Evolutionary conservation across 2,329 filamentous ascomycete species (phyloP).

Genomic region (Cladosporium sp.): DNA sequence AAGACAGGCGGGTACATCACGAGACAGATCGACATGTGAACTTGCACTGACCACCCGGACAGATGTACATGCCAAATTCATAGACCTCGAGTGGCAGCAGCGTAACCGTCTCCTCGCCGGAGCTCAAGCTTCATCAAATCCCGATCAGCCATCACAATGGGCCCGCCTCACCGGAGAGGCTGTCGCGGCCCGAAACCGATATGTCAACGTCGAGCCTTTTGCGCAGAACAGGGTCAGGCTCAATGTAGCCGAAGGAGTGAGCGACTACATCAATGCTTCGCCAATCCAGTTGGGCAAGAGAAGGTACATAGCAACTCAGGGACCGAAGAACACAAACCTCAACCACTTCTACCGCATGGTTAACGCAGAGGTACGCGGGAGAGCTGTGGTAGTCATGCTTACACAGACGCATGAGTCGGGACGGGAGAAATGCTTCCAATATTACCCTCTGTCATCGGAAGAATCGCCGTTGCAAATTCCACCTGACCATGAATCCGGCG

Average conservation of each 20-base stretch:
- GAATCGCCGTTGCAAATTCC: conserved; percentile 24
- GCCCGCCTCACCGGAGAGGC: conserved; percentile 53
- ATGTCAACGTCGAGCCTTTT: conserved; percentile 85
- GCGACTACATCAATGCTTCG: conserved; percentile 49
- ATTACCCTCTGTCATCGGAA: conserved; percentile 51
- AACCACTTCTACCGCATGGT: conserved; percentile 95
- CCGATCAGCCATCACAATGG: conserved; percentile 48
- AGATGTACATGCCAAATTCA: conserved; percentile 57
- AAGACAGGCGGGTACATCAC: conserved; percentile 39
- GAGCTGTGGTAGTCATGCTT: conserved; percentile 84
- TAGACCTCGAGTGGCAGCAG: conserved; percentile 56
- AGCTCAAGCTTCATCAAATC: conserved; percentile 26
- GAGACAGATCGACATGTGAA: conserved; percentile 15
- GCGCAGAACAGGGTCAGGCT: conserved; percentile 78
- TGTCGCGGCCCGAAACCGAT: conserved; percentile 66
- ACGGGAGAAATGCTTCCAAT: conserved; percentile 79
- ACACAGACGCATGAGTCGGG: conserved; percentile 77
- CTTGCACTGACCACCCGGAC: conserved; percentile 2
- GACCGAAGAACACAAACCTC: conserved; percentile 69
- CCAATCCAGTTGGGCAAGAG: conserved; percentile 40
- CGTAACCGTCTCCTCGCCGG: conserved; percentile 47
- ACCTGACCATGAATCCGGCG: conserved; percentile 20
- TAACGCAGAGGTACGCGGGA: conserved; percentile 49
- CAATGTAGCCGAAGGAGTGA: conserved; percentile 61
- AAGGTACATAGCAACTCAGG: conserved; percentile 82